Evolutionary conservation across 164 flowering plant genomes (phyloP).

Genomic region (Nelumbo lutea): DNA sequence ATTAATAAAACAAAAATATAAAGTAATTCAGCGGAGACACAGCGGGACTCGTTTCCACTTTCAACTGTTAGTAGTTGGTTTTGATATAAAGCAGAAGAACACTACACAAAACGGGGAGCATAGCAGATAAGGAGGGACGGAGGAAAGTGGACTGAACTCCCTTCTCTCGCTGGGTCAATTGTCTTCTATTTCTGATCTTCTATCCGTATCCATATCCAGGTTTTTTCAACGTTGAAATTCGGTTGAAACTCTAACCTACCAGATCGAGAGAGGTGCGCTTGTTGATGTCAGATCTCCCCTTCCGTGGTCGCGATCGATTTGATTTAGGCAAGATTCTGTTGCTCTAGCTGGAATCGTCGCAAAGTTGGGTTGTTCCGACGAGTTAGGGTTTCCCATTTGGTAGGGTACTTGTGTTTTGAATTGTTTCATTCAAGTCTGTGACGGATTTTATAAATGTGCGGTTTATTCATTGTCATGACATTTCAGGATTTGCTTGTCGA

Average conservation of each 20-base stretch:
- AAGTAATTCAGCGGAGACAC: too few relatives aligned
- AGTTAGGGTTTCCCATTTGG: not conserved
- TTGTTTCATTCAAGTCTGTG: not conserved
- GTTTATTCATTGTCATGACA: not conserved
- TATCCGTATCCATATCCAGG: too few relatives aligned
- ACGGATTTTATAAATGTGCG: not conserved
- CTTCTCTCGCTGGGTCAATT: too few relatives aligned
- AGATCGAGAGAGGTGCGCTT: not conserved
- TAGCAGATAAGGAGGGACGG: too few relatives aligned
- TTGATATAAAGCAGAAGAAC: too few relatives aligned
- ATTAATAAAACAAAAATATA: too few relatives aligned
- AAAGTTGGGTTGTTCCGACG: not conserved
- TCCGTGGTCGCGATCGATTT: not conserved
- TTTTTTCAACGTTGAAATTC: not conserved
- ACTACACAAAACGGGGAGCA: too few relatives aligned
- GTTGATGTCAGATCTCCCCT: not conserved
- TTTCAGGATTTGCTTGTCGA: not conserved
- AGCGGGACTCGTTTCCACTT: too few relatives aligned
- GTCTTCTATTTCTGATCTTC: too few relatives aligned
- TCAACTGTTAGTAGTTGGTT: too few relatives aligned
- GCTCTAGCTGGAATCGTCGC: not conserved
- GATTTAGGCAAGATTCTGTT: not conserved
- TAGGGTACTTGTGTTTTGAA: not conserved
- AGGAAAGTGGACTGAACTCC: too few relatives aligned
- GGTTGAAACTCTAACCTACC: not conserved